These are phyloP conservation scores for Xenoacremonium recifei DNA, from an alignment of 2,329 filamentous ascomycete species.

Conservation along the genomic window DNA sequence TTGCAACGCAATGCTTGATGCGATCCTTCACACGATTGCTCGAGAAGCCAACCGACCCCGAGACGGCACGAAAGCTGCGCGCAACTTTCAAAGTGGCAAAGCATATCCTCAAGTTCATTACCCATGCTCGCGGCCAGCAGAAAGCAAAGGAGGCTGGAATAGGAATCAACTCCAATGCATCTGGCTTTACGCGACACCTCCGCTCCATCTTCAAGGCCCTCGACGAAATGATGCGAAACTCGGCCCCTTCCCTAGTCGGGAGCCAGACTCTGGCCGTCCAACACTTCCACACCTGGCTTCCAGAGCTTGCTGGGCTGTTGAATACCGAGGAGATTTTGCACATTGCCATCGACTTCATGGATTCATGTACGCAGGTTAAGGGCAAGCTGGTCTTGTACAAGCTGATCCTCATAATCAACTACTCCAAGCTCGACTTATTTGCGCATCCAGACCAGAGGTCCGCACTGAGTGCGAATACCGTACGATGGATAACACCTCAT, in stretches of 20 bases:
- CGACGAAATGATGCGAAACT: slow-evolving; percentile 85
- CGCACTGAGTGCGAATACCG: slow-evolving; percentile 75
- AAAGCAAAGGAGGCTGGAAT: slow-evolving; percentile 85
- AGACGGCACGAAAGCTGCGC: slow-evolving; percentile 79
- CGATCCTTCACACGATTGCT: slow-evolving; percentile 83
- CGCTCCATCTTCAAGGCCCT: slow-evolving; percentile 86
- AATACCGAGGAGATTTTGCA: slow-evolving; percentile 83
- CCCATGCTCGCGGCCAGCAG: slow-evolving; percentile 82
- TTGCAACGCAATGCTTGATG: slow-evolving; percentile 84
- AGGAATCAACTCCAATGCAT: slow-evolving; percentile 73
- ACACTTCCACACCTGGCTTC: slow-evolving; percentile 97
- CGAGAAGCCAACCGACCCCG: slow-evolving; percentile 76
- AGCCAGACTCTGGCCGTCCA: slow-evolving; percentile 95
- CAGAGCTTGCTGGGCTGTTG: slow-evolving; percentile 77
- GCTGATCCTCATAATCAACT: slow-evolving; percentile 88
- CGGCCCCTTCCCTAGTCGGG: slow-evolving; percentile 81
- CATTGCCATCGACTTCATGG: slow-evolving; percentile 89
- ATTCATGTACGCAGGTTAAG: slow-evolving; percentile 82
- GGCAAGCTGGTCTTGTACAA: slow-evolving; percentile 92
- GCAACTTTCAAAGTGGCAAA: slow-evolving; percentile 93
- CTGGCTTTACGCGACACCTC: slow-evolving; percentile 77
- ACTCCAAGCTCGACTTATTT: slow-evolving; percentile 80
- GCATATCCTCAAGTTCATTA: slow-evolving; percentile 92
- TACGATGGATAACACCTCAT: slow-evolving; percentile 88
- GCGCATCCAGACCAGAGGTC: slow-evolving; percentile 72